These are phyloP conservation scores for Colletotrichum sp. DNA, from an alignment of 2,329 filamentous ascomycete genomes.

Conservation along the genomic window DNA sequence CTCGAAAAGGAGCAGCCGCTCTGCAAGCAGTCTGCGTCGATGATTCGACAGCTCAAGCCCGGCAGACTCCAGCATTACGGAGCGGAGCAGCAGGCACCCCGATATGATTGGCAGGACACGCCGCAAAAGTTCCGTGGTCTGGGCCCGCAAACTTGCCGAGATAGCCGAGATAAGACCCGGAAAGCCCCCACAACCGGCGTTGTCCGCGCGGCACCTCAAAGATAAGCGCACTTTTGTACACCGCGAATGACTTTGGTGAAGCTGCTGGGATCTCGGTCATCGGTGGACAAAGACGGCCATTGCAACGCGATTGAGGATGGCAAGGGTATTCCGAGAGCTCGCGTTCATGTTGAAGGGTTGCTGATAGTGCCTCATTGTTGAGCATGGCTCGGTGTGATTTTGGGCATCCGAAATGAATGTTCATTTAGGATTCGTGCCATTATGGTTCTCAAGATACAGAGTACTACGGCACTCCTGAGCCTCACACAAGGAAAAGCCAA, in stretches of 20 bases:
- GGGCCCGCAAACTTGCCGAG: not conserved
- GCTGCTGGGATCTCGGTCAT: not conserved
- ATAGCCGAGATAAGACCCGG: not conserved
- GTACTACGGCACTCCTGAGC: not conserved
- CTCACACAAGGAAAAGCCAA: fast-evolving
- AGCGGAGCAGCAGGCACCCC: not conserved
- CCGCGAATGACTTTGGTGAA: not conserved
- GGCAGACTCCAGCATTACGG: not conserved
- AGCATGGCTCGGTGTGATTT: not conserved
- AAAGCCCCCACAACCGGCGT: not conserved
- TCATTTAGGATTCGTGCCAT: fast-evolving
- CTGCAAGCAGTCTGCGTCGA: not conserved
- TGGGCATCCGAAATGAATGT: fast-evolving
- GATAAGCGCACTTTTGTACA: not conserved
- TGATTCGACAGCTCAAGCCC: not conserved
- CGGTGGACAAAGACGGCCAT: not conserved
- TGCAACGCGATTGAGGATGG: not conserved
- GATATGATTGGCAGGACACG: not conserved
- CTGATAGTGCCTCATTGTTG: not conserved
- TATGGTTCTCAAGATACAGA: fast-evolving
- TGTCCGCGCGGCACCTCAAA: not conserved
- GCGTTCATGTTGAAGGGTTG: not conserved
- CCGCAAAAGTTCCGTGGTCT: not conserved
- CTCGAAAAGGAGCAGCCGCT: not conserved
- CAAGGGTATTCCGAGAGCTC: not conserved